Base-by-base conservation (phyloP, 306 rosid species). In the Acacia crassicarpa region DNA sequence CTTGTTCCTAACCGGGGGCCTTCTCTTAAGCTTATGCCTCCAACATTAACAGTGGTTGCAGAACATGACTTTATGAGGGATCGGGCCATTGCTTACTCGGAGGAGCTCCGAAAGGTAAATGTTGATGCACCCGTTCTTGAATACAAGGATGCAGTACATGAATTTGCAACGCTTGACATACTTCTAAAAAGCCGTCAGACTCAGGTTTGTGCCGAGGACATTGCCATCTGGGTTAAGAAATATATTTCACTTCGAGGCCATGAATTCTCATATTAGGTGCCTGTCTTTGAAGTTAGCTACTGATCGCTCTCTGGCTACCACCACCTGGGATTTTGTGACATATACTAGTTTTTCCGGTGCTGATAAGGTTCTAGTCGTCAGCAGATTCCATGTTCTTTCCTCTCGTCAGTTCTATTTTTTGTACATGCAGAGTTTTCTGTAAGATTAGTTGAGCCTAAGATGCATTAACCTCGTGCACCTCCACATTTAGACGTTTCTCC, bases 41-140 rank as follows among this genome's bases (percentile, higher is more conserved):
- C 98, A 6, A 93, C 99, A 62, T 84, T 93, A 72, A 93, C 98
- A 43, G 92, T 95, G 32, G 98, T 93, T 75, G 99, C 99, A 16
- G 97, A 95, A 83, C 98, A 74, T 48, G 99, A 93, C 77, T 95
- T 98, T 98, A 95, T 95, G 99, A 87, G 97, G 87, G 99, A 95
- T 80, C 93, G 98, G 9, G 99, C 99, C 77, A 93, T 95, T 72
- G 99, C 97, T 30, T 95, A 95, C 86, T 89, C 99, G 3, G 99
- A 92, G 90, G 98, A 91, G 83, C 96, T 95, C 58, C 92, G 99
- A 69, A 95, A 92, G 85, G 99, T 90, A 61, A 91, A 90, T 20
- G 97, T 95, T 6, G 98, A 92, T 76, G 90, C 99, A 16, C 98
- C 99, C 7, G 94, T 95, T 77, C 90, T 92, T 32, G 98, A 93